Base-by-base conservation (phyloP, 257 asterid genomes). In the Oldenlandia corymbosa region DNA sequence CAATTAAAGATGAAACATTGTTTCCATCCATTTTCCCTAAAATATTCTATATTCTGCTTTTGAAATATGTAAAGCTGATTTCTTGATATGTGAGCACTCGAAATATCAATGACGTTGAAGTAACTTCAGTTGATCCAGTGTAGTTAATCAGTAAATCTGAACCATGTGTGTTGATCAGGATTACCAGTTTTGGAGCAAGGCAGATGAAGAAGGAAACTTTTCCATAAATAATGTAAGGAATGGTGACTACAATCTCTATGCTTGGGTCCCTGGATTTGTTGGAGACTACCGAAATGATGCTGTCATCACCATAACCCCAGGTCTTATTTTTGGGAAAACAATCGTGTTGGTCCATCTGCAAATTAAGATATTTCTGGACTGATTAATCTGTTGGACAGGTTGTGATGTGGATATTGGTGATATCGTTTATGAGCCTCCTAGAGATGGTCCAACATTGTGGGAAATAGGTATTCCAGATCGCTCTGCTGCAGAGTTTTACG, bases 381-480 rank as follows among this genome's bases (percentile, higher is more conserved):
- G 42, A 34, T 24, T 61, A 39, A 26, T 18, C 18, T n/a, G 65
- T 24, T 16, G 53, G 24, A 62, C 63, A 88, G 96, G 85, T 41
- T 60, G 74, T 70, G 18, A 54, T 21, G 66, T 79, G 23, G 84
- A 84, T 43, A 57, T 79, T 52, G 88, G 85, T 0, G 75, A 75
- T 26, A 42, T 88, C 11, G 78, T 84, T 66, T 82, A 70, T 42
- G 76, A 79, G 73, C 87, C 96, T 49, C 85, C 82, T 5, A 74
- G 96, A 59, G 83, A 84, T 56, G 96, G 95, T 16, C 87, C 92
- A 0, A 88, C 96, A 5, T 37, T 88, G 30, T 88, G 96, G 96
- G 96, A 86, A 78, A 88, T 88, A 39, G 95, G 96, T 76, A 58
- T 79, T 17, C 95, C 92, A 13, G 95, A 86, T 69, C 90, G 95